Base-by-base conservation (phyloP, 441 rosid species). In the Corymbia citriodora region DNA sequence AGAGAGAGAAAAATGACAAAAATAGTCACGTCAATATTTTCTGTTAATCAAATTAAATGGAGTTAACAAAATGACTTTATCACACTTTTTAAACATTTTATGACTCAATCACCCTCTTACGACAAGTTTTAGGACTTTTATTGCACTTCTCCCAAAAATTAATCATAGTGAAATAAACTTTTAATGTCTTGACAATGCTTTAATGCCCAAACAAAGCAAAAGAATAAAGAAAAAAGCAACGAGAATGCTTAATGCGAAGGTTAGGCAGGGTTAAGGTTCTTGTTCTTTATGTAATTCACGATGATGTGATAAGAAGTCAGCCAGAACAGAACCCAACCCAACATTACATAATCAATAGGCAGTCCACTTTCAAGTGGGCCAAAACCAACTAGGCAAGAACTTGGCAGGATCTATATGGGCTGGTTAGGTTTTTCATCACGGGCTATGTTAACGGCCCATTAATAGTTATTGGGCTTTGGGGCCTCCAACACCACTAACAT, bases 51-150 rank as follows among this genome's bases (percentile, higher is more conserved):
- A 59, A 59, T 59, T 59, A 29, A 5, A 59, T 7, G 3, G 0
- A 25, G 25, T 25, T 25, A 59, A 59, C 5, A 5, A 40, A 40
- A 10, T 10, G 1, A 59, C 2, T 9, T 59, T 0, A 59, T 25
- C 25, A 14, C 2, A 25, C 25, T 25, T 59, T 57, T 59, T 25
- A 0, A 10, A 59, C 23, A 1, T 4, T 59, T 59, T 59, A 59
- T 0, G 1, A 59, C 3, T 25, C 1, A 59, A 25, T 59, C 4
- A 1, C 0, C 25, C n/a, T 10, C 5, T 59, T 1, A 1, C 5
- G 0, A 59, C 12, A 59, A 59, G 7, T 59, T 59, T 59, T 25
- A 2, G 25, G 1, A 59, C 13, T 59, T 59, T 59, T 59, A 59
- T 14, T 14, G 5, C 25, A 25, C 65, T 59, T 25, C 2, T 59